Evolutionary conservation across 306 rosid genomes (phyloP), one percentile per base, ranked within the genome.

Genomic region (Glycine tomentella): DNA sequence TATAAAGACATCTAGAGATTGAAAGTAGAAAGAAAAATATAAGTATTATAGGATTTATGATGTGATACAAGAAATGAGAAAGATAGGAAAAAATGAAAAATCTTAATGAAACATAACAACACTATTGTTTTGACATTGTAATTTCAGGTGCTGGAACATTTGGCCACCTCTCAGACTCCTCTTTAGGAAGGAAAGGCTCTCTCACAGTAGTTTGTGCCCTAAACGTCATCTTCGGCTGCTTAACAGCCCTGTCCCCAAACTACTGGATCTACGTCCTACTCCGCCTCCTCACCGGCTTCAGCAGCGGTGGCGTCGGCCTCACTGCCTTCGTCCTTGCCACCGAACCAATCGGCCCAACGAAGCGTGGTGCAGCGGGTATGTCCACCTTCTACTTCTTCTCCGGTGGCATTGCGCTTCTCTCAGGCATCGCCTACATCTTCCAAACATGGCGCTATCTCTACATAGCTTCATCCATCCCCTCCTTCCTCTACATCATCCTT

Each of bases 361-460:
- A 80, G 59, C 99, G 99, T 0, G 97, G 95, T 6, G 0, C 25
- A 0, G 94, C 88, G 0, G 99, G 99, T 11, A 95, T 95, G 97
- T 95, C 97, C 81, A 91, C 97, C 33, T 95, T 93, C 86, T 93
- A 91, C 94, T 93, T 95, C 90, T 95, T 95, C 90, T 95, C 99
- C 7, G 44, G 83, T 0, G 99, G 99, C 48, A 91, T 95, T 3
- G 97, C 93, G 6, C 0, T 88, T 13, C 94, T 95, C 78, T 79
- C 99, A 0, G 88, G 75, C 56, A 86, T 89, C 0, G 97, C 99
- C 12, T 95, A 87, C 84, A 6, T 66, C 69, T 93, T 92, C 75
- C 89, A 46, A 16, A 64, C 88, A 63, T 92, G 98, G 98, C 96
- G 97, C 3, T 13, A 80, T 0, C 97, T 94, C 65, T 94, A 94